Evolutionary conservation across 2,329 filamentous ascomycete genomes (phyloP).

Genomic region (Trichoderma polysporum): DNA sequence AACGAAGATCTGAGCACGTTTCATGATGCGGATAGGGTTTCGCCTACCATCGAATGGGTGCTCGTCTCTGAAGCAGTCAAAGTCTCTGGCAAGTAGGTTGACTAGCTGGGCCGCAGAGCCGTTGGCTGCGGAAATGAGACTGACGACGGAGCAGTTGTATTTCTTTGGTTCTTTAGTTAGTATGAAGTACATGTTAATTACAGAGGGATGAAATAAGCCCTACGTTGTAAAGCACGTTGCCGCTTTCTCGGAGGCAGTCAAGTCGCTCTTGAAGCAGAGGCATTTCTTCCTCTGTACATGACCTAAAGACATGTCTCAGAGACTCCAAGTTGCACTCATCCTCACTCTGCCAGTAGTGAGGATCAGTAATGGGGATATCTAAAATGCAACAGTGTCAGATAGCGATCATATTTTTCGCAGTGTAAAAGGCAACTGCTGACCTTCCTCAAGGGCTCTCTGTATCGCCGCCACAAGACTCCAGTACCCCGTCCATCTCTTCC

Average conservation of each 20-base stretch:
- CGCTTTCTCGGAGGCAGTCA: conserved; percentile 77
- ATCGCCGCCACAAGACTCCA: conserved; percentile 89
- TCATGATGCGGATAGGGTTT: conserved; percentile 75
- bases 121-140: conserved; percentile 71
- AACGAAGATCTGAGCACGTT: conserved; percentile 92
- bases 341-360: conserved; percentile 80
- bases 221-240: conserved; percentile 75
- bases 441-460: conserved; percentile 85
- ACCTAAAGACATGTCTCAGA: conserved; percentile 77
- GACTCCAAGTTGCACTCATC: conserved; percentile 73
- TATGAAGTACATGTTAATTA: background rate
- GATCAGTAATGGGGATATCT: conserved; percentile 65
- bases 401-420: background rate
- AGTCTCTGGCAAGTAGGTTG: conserved; percentile 79
- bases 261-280: conserved; percentile 79
- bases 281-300: conserved; percentile 81
- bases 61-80: conserved; percentile 84
- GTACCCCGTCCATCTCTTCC: conserved; percentile 86
- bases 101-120: conserved; percentile 81
- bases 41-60: conserved; percentile 69
- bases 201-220: conserved; percentile 20
- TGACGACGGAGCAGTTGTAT: conserved; percentile 72
- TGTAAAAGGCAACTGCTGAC: conserved; percentile 35
- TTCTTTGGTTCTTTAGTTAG: conserved; percentile 47
- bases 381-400: background rate